phyloP scores from a whole-genome alignment of 2,329 filamentous ascomycete genomes.

The Cladosporium oxysporum region DNA sequence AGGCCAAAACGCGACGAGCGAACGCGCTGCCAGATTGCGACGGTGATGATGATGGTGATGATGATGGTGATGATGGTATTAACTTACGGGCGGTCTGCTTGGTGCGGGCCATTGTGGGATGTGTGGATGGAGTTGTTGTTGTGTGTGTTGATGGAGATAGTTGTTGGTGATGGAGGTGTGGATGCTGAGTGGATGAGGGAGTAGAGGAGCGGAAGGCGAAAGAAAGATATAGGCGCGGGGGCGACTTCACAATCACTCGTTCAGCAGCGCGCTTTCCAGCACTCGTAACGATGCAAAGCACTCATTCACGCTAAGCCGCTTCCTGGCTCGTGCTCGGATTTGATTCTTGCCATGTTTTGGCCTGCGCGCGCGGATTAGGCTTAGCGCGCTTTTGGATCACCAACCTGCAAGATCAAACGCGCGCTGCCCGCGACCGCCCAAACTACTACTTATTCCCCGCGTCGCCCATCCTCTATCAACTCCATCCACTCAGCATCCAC shows the following conservation, averaged over 20 bases:
- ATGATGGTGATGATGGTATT: slow-evolving; percentile 39
- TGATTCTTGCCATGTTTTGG: slow-evolving; percentile 19
- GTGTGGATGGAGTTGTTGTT: slow-evolving; percentile 36
- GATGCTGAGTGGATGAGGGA: slow-evolving; percentile 20
- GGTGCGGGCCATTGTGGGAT: slow-evolving; percentile 52
- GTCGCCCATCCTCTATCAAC: slow-evolving; percentile 12
- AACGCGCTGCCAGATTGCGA: slow-evolving; percentile 54
- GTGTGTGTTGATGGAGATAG: slow-evolving; percentile 28
- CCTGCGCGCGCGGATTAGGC: slow-evolving; percentile 10
- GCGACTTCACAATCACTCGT: slow-evolving; percentile 22
- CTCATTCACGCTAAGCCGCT: slow-evolving; percentile 4
- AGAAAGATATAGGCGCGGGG: slow-evolving; percentile 22
- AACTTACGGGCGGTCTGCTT: slow-evolving; percentile 59
- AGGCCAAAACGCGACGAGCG: slow-evolving; percentile 25
- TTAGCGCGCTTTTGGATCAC: slow-evolving; percentile 22
- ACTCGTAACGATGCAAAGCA: slow-evolving; percentile 21
- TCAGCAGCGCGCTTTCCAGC: slow-evolving; percentile 19
- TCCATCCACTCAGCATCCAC: slow-evolving; percentile 19
- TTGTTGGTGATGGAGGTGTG: slow-evolving; percentile 21
- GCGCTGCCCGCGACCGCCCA: slow-evolving; percentile 2
- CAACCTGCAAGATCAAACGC: slow-evolving; percentile 23
- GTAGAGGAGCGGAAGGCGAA: slow-evolving; percentile 7
- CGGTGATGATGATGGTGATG: slow-evolving; percentile 48
- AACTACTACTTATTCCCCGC: slow-evolving; percentile 15
- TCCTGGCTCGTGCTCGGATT: slow-evolving; percentile 16